A percentile compares a stretch with the other conserved stretches of the same genome.
Evolutionary conservation across 805 yeast genomes (phyloP).

Genomic region (Limtongozyma cylindracea): DNA sequence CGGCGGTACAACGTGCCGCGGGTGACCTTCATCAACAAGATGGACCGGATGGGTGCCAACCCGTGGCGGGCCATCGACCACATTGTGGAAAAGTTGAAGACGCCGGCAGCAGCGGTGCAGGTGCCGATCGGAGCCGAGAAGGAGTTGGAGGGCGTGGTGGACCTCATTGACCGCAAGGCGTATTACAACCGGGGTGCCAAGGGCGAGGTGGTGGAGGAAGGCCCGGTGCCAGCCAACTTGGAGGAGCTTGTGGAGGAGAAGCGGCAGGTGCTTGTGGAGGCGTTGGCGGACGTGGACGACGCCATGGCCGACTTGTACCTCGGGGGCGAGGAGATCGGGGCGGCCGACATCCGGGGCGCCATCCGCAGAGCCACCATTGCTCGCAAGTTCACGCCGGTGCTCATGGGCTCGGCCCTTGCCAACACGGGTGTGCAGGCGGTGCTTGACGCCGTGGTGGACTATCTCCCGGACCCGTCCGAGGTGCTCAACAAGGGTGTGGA

Average conservation of each 20-base stretch:
- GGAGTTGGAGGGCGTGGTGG: conserved; percentile 69
- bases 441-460: conserved; percentile 87
- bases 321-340: conserved; percentile 75
- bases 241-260: conserved; percentile 73
- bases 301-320: conserved; percentile 83
- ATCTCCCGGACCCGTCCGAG: conserved; percentile 87
- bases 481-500: conserved; percentile 80
- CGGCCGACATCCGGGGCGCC: conserved; percentile 64
- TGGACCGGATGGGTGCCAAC: conserved; percentile 98
- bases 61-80: conserved; percentile 92
- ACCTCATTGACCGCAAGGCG: conserved; percentile 71
- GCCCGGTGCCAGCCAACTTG: conserved; percentile 57
- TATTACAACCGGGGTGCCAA: conserved; percentile 73
- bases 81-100: conserved; percentile 63
- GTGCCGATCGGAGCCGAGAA: conserved; percentile 93
- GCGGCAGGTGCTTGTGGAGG: conserved; percentile 67
- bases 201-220: conserved; percentile 56
- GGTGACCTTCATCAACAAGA: conserved; percentile 85
- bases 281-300: conserved; percentile 94
- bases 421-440: conserved; percentile 92
- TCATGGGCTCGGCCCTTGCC: conserved; percentile 97
- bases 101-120: conserved; percentile 93
- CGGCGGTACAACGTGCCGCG: conserved; percentile 94
- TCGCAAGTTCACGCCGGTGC: conserved; percentile 93
- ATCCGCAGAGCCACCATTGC: conserved; percentile 91